Evolutionary conservation across 2,329 filamentous ascomycete species (phyloP), one percentile per base, ranked within the genome.

Genomic region (Colletotrichum trifolii): DNA sequence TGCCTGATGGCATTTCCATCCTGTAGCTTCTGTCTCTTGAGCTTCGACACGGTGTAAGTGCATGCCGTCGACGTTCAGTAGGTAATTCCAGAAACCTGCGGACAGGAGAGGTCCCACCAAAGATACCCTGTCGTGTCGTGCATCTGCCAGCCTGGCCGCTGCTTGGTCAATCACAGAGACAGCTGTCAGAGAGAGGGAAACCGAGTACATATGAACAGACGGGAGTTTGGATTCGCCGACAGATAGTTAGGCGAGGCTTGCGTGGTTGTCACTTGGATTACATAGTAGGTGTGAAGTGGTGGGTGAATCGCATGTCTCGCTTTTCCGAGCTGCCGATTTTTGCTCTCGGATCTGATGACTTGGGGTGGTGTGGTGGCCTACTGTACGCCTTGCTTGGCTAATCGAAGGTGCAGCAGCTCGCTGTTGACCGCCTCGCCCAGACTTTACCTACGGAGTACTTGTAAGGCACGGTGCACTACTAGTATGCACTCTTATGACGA

Each of bases 261-360:
- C 39, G 34, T 66, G 40, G 52, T 34, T 63, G 58, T 56, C 47
- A 12, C 40, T 66, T 56, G 54, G 42, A 25, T 34, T 7, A 17
- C 17, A 17, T 17, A 17, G 17, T 17, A 36, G 45, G 55, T 54
- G 35, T 52, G 62, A 36, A 15, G 33, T 45, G 57, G 62, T 62
- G 58, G 46, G 62, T 47, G 46, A 47, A 46, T 57, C 38, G 52
- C 53, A 39, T 45, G 39, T 63, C 47, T 65, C 62, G 52, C 42
- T 55, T 48, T 63, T 66, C 63, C 63, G 58, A 66, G 57, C 35
- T 46, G 52, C 63, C 58, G 58, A 63, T 58, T 40, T 50, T 42
- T 53, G 52, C 45, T 53, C 42, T 63, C 58, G 63, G 52, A 63
- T 57, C 47, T 63, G 58, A 66, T 54, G 40, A 61, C 6, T 40